Evolutionary conservation across 1,139 yeast species (phyloP).

Genomic region (Kazachstania sp.): DNA sequence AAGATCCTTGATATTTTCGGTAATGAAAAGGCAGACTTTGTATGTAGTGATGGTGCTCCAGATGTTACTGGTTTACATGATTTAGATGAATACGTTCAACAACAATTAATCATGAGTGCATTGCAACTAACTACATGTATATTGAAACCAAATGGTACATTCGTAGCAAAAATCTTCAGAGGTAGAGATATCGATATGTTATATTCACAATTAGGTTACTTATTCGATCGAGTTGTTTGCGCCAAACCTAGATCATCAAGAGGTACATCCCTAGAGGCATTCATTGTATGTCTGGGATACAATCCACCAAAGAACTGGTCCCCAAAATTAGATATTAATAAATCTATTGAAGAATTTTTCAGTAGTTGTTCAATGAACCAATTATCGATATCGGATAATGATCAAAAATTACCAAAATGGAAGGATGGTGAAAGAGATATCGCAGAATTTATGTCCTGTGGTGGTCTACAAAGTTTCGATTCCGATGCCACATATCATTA

Average conservation of each 20-base stretch:
- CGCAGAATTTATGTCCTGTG: slow-evolving; percentile 90
- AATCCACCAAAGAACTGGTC: slow-evolving; percentile 75
- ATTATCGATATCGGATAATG: slow-evolving; percentile 32
- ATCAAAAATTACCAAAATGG: slow-evolving; percentile 34
- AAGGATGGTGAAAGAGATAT: slow-evolving; percentile 56
- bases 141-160: slow-evolving; percentile 79
- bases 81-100: slow-evolving; percentile 92
- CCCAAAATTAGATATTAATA: slow-evolving; percentile 50
- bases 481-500: slow-evolving; percentile 86
- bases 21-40: slow-evolving; percentile 90
- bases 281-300: slow-evolving; percentile 85
- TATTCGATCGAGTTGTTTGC: slow-evolving; percentile 81
- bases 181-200: slow-evolving; percentile 91
- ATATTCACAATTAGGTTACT: slow-evolving; percentile 76
- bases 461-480: slow-evolving; percentile 77
- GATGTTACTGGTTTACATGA: slow-evolving; percentile 97
- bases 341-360: slow-evolving; percentile 75
- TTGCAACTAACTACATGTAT: slow-evolving; percentile 83
- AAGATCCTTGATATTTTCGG: slow-evolving; percentile 72
- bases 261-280: slow-evolving; percentile 89
- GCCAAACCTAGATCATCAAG: slow-evolving; percentile 94
- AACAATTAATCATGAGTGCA: slow-evolving; percentile 85
- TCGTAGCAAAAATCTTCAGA: slow-evolving; percentile 92
- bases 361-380: slow-evolving; percentile 56
- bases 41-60: slow-evolving; percentile 97